phyloP scores from a whole-genome alignment of 768 basidiomycete species.

The Lanmaoa rubissima region DNA sequence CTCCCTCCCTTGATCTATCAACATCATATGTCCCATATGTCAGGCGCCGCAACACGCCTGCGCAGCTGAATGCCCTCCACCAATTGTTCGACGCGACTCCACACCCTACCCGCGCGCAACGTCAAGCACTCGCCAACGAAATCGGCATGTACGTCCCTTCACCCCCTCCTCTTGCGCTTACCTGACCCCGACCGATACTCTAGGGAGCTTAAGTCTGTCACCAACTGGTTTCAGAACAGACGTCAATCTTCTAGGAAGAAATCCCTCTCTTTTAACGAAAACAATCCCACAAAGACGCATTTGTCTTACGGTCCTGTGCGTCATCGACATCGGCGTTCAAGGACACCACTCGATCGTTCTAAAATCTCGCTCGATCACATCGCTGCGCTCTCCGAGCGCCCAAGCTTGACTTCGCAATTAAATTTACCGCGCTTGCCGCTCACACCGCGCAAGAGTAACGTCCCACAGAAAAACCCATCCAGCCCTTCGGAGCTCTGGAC shows the following conservation, averaged over 20 bases:
- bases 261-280: constrained; percentile 23
- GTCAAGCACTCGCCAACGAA: constrained; percentile 38
- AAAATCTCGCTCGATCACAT: constrained; percentile 32
- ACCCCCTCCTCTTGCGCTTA: background rate
- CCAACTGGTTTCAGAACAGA: constrained; percentile 84
- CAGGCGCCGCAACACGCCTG: constrained; percentile 32
- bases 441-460: constrained; percentile 28
- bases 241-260: constrained; percentile 48
- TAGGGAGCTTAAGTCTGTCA: constrained; percentile 68
- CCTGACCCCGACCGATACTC: constrained; percentile 6
- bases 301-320: constrained; percentile 3
- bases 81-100: constrained; percentile 35
- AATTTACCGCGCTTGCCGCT: constrained; percentile 19
- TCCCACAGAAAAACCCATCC: background rate
- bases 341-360: constrained; percentile 22
- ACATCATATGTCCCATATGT: constrained; percentile 25
- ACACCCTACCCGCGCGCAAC: constrained; percentile 44
- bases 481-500: constrained; percentile 29
- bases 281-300: constrained; percentile 12
- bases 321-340: constrained; percentile 7
- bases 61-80: constrained; percentile 37
- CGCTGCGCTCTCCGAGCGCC: constrained; percentile 31
- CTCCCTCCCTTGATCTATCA: background rate
- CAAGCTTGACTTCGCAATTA: constrained; percentile 13
- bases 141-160: constrained; percentile 35